A percentile compares a stretch with the other conserved stretches of the same genome.
These are phyloP conservation scores for Pelargonium myrrhifolium DNA, from an alignment of 441 rosid genomes.

Conservation along the genomic window DNA sequence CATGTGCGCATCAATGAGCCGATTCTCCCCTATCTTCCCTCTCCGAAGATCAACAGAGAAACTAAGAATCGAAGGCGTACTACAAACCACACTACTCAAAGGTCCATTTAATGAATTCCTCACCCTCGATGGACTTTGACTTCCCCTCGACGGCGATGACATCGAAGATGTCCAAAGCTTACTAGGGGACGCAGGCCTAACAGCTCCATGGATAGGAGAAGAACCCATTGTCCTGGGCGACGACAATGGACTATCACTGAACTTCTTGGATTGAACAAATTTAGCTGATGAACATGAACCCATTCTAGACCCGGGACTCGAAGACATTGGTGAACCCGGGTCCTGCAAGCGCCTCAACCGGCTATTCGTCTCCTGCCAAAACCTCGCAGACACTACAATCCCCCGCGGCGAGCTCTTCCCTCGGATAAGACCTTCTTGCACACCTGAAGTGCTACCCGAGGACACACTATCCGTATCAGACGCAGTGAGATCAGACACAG, in stretches of 20 bases:
- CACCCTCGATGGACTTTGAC: slow-evolving; percentile 48
- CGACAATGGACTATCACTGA: slow-evolving; percentile 30
- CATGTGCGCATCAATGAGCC: slow-evolving; percentile 51
- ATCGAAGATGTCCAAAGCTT: slow-evolving; percentile 46
- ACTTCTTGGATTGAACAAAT: slow-evolving; percentile 45
- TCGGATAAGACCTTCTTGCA: neutral
- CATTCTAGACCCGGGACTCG: slow-evolving; percentile 43
- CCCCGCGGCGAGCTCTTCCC: slow-evolving; percentile 39
- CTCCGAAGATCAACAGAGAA: slow-evolving; percentile 64
- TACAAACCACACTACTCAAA: slow-evolving; percentile 31
- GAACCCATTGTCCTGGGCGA: slow-evolving; percentile 42
- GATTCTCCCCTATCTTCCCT: slow-evolving; percentile 55
- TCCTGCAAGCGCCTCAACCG: slow-evolving; percentile 62
- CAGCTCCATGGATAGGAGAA: slow-evolving; percentile 43
- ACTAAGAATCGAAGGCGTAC: slow-evolving; percentile 53
- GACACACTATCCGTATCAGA: slow-evolving; percentile 63
- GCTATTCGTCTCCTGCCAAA: slow-evolving; percentile 75
- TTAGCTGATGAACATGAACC: slow-evolving; percentile 38
- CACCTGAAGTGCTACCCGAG: slow-evolving; percentile 32
- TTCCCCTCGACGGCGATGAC: slow-evolving; percentile 40
- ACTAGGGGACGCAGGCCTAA: slow-evolving; percentile 58
- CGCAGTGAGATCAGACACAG: slow-evolving; percentile 36
- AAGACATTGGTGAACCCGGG: slow-evolving; percentile 46
- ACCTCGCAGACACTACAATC: slow-evolving; percentile 44
- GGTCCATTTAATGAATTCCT: slow-evolving; percentile 36